Evolutionary conservation across 345 rosid species (phyloP).

Genomic region (Populus tremula): DNA sequence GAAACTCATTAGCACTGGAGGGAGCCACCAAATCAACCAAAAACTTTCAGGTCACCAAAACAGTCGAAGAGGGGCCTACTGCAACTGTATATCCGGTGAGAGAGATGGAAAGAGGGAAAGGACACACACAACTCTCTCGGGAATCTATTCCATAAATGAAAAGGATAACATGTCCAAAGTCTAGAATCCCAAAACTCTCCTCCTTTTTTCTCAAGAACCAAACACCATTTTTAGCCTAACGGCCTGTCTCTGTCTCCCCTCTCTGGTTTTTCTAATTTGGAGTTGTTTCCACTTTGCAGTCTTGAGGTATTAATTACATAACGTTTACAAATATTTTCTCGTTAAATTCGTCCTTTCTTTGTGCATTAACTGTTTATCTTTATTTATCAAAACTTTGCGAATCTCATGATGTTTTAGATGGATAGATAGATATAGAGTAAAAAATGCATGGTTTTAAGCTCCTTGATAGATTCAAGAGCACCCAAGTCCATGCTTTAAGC

Average conservation of each 20-base stretch:
- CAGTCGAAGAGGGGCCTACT: constrained; percentile 8
- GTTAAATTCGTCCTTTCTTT: background rate
- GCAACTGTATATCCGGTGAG: background rate
- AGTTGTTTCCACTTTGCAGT: constrained; percentile 10
- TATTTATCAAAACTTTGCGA: background rate
- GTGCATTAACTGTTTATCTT: background rate
- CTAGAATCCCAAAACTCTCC: background rate
- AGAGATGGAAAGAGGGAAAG: background rate
- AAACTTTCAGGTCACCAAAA: constrained; percentile 30
- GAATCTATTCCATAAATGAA: constrained; percentile 30
- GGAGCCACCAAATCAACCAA: constrained; percentile 44
- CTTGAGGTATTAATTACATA: constrained; percentile 12
- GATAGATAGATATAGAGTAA: background rate
- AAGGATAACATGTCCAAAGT: constrained; percentile 8
- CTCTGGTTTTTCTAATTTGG: background rate
- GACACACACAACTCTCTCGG: background rate
- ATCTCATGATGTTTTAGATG: background rate
- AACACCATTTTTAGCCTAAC: constrained; percentile 16
- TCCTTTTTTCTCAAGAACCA: constrained; percentile 20
- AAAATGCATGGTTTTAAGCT: constrained; percentile 56
- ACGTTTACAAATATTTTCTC: background rate
- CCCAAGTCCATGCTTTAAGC: constrained; percentile 66
- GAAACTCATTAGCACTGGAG: constrained; percentile 33
- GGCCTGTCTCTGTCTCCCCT: background rate
- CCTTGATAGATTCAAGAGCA: constrained; percentile 55